phyloP scores from a whole-genome alignment of 2,329 filamentous ascomycete genomes.

The Trichoderma sp. region DNA sequence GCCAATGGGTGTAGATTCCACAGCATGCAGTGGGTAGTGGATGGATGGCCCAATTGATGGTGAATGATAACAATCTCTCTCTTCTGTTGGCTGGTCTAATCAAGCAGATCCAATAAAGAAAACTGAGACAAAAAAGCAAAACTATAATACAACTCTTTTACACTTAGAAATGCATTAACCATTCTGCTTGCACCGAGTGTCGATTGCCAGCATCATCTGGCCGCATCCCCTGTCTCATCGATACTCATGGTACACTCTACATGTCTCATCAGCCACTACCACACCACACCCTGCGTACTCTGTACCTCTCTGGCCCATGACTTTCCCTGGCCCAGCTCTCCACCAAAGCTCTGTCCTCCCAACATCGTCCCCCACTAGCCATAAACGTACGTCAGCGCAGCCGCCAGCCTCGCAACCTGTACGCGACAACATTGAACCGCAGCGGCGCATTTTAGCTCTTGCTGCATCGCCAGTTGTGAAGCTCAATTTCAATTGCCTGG shows the following conservation, averaged over 20 bases:
- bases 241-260: not conserved
- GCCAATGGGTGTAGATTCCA: not conserved
- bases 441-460: slow-evolving; percentile 4
- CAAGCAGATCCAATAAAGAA: not conserved
- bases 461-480: not conserved
- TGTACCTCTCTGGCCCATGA: not conserved
- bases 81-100: not conserved
- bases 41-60: not conserved
- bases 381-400: slow-evolving; percentile 35
- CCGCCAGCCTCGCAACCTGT: slow-evolving; percentile 6
- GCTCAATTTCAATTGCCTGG: slow-evolving; percentile 18
- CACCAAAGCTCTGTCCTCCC: slow-evolving; percentile 16
- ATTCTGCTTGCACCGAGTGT: not conserved
- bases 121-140: not conserved
- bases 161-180: not conserved
- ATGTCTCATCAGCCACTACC: not conserved
- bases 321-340: slow-evolving; percentile 4
- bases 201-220: not conserved
- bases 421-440: slow-evolving; percentile 7
- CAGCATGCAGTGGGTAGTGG: not conserved
- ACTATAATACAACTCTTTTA: not conserved
- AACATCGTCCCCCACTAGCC: slow-evolving; percentile 14
- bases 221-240: not conserved
- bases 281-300: not conserved
- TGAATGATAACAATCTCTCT: not conserved